phyloP scores from a whole-genome alignment of 345 rosid genomes.

The Brassica juncea region DNA sequence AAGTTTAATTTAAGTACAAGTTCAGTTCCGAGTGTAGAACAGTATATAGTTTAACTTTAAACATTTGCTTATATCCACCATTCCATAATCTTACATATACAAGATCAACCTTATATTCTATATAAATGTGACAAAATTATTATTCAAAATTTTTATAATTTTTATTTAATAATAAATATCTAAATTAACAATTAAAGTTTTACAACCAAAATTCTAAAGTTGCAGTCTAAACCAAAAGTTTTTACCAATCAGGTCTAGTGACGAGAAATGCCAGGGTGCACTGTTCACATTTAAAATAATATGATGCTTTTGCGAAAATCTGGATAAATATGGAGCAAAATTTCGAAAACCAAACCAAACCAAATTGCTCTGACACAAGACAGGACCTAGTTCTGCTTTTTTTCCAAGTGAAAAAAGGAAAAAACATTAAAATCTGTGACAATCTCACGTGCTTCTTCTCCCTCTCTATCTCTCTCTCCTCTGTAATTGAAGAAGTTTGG shows the following conservation, averaged over 20 bases:
- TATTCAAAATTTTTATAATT: too few species aligned
- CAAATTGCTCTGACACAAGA: not conserved
- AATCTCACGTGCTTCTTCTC: slow-evolving; percentile 54
- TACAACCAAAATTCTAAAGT: too few species aligned
- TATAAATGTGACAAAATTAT: too few species aligned
- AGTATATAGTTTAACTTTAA: not conserved
- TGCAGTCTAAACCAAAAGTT: too few species aligned
- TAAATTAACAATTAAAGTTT: too few species aligned
- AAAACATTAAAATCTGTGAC: not conserved
- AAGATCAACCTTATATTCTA: too few species aligned
- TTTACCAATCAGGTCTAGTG: not conserved
- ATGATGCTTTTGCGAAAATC: not conserved
- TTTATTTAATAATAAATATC: too few species aligned
- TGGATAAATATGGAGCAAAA: not conserved
- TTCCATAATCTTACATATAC: too few species aligned
- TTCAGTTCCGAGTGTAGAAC: not conserved
- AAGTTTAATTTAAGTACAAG: not conserved
- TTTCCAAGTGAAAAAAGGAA: slow-evolving; percentile 5
- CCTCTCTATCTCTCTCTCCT: slow-evolving; percentile 4
- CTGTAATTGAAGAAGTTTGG: slow-evolving; percentile 15
- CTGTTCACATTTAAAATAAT: not conserved
- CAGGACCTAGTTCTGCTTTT: slow-evolving; percentile 1
- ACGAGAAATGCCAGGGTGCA: not conserved
- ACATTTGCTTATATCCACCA: not conserved
- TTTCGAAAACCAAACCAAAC: not conserved